Percentiles rank a stretch among this genome's conserved stretches.
phyloP scores from a whole-genome alignment of 2,329 filamentous ascomycete genomes.

The Aureobasidium namibiae region DNA sequence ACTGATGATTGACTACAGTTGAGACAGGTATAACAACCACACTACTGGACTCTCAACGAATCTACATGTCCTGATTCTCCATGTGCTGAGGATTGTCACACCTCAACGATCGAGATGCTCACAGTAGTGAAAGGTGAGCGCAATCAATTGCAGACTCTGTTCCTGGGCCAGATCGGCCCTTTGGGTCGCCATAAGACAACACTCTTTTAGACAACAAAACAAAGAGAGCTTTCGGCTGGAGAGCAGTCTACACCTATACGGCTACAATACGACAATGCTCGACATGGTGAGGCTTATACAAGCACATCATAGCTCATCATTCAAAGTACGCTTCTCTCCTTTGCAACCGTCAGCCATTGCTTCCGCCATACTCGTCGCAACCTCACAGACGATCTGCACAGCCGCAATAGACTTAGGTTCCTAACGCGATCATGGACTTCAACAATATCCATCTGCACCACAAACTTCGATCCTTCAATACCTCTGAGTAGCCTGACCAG shows the following conservation, averaged over 20 bases:
- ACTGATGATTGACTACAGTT: background rate
- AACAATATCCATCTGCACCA: conserved; percentile 80
- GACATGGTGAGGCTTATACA: background rate
- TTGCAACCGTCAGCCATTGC: background rate
- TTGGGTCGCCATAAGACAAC: background rate
- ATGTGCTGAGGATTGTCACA: too few species aligned
- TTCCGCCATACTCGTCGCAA: conserved; percentile 69
- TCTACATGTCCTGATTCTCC: too few species aligned
- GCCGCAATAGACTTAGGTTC: conserved; percentile 80
- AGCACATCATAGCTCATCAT: background rate
- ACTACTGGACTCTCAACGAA: too few species aligned
- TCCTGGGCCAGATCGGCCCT: too few species aligned
- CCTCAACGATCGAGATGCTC: too few species aligned
- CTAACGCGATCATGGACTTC: conserved; percentile 79
- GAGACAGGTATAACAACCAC: background rate
- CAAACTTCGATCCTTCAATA: conserved; percentile 78
- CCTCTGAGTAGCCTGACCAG: conserved; percentile 75
- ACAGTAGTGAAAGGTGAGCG: too few species aligned
- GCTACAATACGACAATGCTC: too few species aligned
- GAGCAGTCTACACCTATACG: too few species aligned
- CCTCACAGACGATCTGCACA: conserved; percentile 76
- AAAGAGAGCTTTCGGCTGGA: too few species aligned
- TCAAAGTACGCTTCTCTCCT: background rate
- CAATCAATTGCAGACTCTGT: too few species aligned
- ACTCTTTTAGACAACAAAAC: too few species aligned